These are phyloP conservation scores for Nyctanthes arbortristis DNA, from an alignment of 257 asterid genomes.

Conservation along the genomic window DNA sequence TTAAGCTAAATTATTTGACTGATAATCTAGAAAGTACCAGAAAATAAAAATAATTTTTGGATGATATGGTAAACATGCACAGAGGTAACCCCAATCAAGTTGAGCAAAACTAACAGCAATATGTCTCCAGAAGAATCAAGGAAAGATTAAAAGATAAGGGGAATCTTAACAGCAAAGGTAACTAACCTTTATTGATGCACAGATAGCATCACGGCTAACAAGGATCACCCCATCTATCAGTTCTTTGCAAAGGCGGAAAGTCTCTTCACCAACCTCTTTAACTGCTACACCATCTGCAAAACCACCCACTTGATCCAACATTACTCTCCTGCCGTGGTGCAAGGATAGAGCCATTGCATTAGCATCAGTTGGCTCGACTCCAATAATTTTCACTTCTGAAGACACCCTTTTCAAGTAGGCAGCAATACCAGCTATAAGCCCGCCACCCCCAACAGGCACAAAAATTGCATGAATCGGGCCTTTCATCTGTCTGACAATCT, in stretches of 20 bases:
- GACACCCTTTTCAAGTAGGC: constrained; percentile 87
- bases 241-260: constrained; percentile 74
- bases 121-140: constrained; percentile 18
- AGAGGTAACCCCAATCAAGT: neutral
- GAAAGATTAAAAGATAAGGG: constrained; percentile 4
- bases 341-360: constrained; percentile 92
- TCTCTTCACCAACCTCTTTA: constrained; percentile 91
- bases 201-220: constrained; percentile 92
- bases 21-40: neutral
- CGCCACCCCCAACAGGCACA: constrained; percentile 99
- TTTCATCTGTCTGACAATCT: constrained; percentile 72
- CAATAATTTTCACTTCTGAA: constrained; percentile 82
- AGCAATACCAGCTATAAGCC: constrained; percentile 97
- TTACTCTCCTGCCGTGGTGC: constrained; percentile 72
- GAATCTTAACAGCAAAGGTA: constrained; percentile 1
- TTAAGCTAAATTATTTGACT: neutral
- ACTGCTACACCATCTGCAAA: constrained; percentile 99
- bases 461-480: constrained; percentile 75
- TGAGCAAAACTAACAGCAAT: neutral
- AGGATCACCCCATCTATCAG: constrained; percentile 87
- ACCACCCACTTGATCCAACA: constrained; percentile 92
- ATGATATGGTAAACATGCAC: neutral
- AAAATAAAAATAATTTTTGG: neutral
- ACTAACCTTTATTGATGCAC: constrained; percentile 95
- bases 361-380: constrained; percentile 94